phyloP scores from a whole-genome alignment of 768 basidiomycete genomes.

The Leccinum broughii region DNA sequence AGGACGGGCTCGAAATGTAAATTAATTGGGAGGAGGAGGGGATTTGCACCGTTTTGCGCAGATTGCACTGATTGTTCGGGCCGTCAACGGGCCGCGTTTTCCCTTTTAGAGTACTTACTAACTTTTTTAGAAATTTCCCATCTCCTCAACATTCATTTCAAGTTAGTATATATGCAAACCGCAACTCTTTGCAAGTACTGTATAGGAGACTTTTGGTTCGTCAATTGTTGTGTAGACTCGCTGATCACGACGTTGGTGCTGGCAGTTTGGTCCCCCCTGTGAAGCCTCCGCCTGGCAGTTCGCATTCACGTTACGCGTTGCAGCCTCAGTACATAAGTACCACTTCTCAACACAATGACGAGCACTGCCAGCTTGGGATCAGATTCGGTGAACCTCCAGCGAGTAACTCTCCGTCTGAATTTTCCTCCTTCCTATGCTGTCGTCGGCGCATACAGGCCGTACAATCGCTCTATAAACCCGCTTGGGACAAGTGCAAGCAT shows the following conservation, averaged over 20 bases:
- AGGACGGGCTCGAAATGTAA: background rate
- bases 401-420: slow-evolving; percentile 61
- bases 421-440: slow-evolving; percentile 84
- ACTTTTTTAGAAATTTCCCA: no score
- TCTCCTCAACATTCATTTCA: no score
- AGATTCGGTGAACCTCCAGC: slow-evolving; percentile 42
- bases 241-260: no score
- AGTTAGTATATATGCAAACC: no score
- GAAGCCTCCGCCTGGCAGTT: no score
- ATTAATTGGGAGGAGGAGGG: background rate
- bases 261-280: background rate
- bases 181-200: no score
- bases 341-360: background rate
- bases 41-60: no score
- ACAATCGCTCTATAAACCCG: slow-evolving; percentile 63
- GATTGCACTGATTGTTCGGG: background rate
- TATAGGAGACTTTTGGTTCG: no score
- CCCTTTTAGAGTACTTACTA: no score
- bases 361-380: background rate
- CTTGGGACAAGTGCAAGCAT: slow-evolving; percentile 85
- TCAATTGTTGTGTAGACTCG: no score
- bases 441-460: slow-evolving; percentile 84
- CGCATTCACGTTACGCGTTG: no score
- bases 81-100: background rate
- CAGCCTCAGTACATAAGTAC: no score